phyloP scores from a whole-genome alignment of 257 asterid genomes.

The Nicotiana knightiana region DNA sequence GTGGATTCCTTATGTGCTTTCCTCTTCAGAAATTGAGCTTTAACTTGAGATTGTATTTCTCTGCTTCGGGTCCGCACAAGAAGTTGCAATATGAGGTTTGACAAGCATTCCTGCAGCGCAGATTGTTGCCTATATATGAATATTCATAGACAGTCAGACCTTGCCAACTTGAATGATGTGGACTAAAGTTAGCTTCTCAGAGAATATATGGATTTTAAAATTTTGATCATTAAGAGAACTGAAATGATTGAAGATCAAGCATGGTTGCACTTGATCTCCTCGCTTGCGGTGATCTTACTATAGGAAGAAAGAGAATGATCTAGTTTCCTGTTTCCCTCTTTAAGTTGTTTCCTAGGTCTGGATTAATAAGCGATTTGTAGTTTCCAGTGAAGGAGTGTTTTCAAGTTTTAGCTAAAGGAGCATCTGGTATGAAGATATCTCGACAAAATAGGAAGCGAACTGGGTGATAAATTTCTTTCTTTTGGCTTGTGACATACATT shows the following conservation, averaged over 20 bases:
- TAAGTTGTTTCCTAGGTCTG: background rate
- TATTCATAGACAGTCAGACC: background rate
- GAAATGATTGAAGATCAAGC: background rate
- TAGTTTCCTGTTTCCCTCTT: background rate
- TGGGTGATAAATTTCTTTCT: background rate
- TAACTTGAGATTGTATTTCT: conserved; percentile 8
- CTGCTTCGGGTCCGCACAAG: conserved; percentile 6
- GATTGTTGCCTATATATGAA: background rate
- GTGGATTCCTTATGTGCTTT: conserved; percentile 7
- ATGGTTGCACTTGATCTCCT: conserved; percentile 5
- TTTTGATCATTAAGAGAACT: background rate
- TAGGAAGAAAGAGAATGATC: background rate
- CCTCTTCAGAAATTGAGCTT: conserved; percentile 11
- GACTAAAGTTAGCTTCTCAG: background rate
- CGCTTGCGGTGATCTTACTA: background rate
- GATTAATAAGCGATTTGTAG: background rate
- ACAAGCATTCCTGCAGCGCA: conserved; percentile 8
- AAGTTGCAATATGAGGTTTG: conserved; percentile 12
- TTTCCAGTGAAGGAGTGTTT: background rate
- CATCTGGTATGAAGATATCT: background rate
- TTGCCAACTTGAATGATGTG: background rate
- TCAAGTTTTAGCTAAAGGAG: background rate
- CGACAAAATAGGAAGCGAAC: background rate
- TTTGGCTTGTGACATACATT: background rate
- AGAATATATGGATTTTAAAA: background rate